Conservation (phyloP, 305 asterid species). For the Fraxinus dipetala region DNA sequence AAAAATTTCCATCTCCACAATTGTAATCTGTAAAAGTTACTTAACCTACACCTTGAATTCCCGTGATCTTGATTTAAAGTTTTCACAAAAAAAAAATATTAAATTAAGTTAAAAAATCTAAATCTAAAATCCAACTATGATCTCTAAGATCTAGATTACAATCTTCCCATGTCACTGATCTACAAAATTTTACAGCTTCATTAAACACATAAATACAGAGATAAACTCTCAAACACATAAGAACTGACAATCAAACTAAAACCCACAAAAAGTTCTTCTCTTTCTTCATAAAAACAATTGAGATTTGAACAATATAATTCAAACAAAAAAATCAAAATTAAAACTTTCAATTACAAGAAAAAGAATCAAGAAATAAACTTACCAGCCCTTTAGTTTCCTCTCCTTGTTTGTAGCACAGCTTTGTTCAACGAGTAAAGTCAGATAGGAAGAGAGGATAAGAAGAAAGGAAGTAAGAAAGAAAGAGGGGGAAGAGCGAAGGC, state of each 20-base stretch:
- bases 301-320: slow-evolving; percentile 8
- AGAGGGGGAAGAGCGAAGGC: not conserved
- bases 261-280: not conserved
- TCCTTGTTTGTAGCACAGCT: not conserved
- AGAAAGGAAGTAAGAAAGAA: not conserved
- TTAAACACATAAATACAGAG: not conserved
- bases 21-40: not conserved
- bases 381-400: not conserved
- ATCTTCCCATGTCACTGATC: slow-evolving; percentile 10
- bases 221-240: not conserved
- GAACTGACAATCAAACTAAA: not conserved
- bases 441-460: no score
- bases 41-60: not conserved
- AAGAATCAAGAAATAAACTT: not conserved
- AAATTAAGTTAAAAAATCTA: not conserved
- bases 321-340: not conserved
- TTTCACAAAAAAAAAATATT: no score
- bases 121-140: slow-evolving; percentile 15
- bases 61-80: not conserved
- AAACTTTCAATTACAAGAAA: not conserved
- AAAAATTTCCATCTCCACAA: not conserved
- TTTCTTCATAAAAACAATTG: not conserved
- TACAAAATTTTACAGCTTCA: not conserved
- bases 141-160: slow-evolving; percentile 1
- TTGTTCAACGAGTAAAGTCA: not conserved